A percentile compares a stretch with the other conserved stretches of the same genome.
phyloP scores from a whole-genome alignment of 768 basidiomycete species.

The Amanita molliuscula region DNA sequence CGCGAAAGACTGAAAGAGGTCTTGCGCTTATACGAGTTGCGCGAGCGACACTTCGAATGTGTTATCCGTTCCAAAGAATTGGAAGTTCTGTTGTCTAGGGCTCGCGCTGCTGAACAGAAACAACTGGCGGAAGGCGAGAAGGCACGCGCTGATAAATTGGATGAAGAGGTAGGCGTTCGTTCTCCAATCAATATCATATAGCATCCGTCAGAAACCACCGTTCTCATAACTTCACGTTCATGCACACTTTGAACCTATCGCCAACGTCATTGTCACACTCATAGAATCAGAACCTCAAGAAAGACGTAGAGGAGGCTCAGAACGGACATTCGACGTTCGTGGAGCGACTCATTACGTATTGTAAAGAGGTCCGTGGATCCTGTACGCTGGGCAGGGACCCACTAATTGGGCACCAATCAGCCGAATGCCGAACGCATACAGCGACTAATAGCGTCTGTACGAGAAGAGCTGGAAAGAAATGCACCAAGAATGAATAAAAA shows the following conservation, averaged over 20 bases:
- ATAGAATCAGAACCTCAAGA: conserved; percentile 59
- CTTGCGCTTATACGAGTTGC: conserved; percentile 79
- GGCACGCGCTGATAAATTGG: conserved; percentile 49
- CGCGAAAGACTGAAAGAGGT: conserved; percentile 83
- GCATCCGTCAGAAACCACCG: conserved; percentile 9
- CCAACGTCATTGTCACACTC: conserved; percentile 4
- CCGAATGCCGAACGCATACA: conserved; percentile 80
- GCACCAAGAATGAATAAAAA: conserved; percentile 34
- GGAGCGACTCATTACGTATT: conserved; percentile 76
- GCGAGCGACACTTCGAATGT: conserved; percentile 88
- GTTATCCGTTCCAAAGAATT: conserved; percentile 88
- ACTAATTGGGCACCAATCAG: conserved; percentile 23
- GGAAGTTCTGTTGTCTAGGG: conserved; percentile 78
- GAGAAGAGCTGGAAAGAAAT: conserved; percentile 77
- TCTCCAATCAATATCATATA: conserved; percentile 1
- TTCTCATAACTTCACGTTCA: conserved; percentile 8
- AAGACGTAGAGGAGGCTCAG: conserved; percentile 74
- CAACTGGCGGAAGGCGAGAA: conserved; percentile 74
- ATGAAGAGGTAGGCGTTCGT: conserved; percentile 56
- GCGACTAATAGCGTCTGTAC: conserved; percentile 67
- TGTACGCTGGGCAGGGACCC: background rate
- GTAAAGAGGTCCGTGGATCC: conserved; percentile 64
- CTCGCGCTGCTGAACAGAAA: conserved; percentile 81
- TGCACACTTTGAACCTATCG: background rate
- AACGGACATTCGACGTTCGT: conserved; percentile 71